Evolutionary conservation across 192 early-diverging fungal genomes (phyloP), one percentile per base, ranked within the genome.

Genomic region (Chytriomyces sp.): DNA sequence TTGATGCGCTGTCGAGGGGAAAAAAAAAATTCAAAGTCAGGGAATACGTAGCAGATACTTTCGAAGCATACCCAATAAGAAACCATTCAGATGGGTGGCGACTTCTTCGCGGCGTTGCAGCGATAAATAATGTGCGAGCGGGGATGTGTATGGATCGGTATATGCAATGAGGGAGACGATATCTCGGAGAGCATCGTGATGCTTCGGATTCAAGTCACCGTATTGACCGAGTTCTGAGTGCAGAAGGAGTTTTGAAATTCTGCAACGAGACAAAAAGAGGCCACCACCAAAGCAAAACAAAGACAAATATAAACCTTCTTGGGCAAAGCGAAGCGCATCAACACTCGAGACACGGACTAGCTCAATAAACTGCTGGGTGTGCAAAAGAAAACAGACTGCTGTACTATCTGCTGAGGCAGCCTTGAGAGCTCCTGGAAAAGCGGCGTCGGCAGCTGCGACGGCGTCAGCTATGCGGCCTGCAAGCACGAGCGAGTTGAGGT

Each of bases 341-440:
- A 84, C 70, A 18, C 79, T 72, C 8, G 83, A 86, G 0, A 53
- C 50, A 20, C 53, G 53, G 8, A 90, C 85, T 13, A 75, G 81
- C 77, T 92, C 91, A 28, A 92, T 86, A 84, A 91, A 92, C 67
- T 81, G 72, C 65, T 92, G 91, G 64, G 86, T 89, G 23, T 89
- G 81, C n/a, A 92, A 76, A 65, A 82, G 79, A 73, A 92, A 92
- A 13, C 76, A 75, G 53, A 92, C 82, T 9, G 86, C 83, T 26
- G 84, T 81, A 16, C 84, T 81, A 24, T 78, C 79, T 6, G 79
- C 50, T 6, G 89, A 80, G 9, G 77, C 80, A 28, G 65, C 75
- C 26, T 79, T 28, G 63, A 86, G 50, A 35, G 67, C 75, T 1
- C 83, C 87, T 43, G 82, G 73, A 61, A 89, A 89, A 50, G 82